A percentile compares a stretch with the other conserved stretches of the same genome.
phyloP scores from a whole-genome alignment of 2,329 filamentous ascomycete species.

The Colletotrichum incanum region DNA sequence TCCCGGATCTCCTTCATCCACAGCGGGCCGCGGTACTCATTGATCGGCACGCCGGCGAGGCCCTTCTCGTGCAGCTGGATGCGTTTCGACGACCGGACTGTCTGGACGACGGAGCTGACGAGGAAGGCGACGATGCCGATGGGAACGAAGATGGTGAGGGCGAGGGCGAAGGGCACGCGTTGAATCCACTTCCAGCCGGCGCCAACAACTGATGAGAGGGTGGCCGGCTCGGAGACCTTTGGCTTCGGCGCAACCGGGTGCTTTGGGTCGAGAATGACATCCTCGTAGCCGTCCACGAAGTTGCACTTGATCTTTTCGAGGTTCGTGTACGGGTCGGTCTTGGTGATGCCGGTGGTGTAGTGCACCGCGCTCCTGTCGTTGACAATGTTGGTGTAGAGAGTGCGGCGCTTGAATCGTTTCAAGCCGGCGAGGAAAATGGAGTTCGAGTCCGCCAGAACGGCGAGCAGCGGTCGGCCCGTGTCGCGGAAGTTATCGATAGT shows the following conservation, averaged over 20 bases:
- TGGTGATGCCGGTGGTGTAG: conserved; percentile 86
- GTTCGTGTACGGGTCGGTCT: conserved; percentile 83
- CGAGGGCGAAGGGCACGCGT: conserved; percentile 74
- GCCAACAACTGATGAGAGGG: conserved; percentile 53
- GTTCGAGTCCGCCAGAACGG: conserved; percentile 84
- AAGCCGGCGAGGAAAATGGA: conserved; percentile 90
- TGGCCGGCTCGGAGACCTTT: conserved; percentile 48
- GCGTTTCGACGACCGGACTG: conserved; percentile 79
- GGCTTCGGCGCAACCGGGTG: conserved; percentile 71
- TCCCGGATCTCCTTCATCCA: conserved; percentile 82
- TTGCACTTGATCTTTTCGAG: conserved; percentile 78
- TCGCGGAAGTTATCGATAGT: conserved; percentile 88
- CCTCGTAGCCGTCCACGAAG: conserved; percentile 80
- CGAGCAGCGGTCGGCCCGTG: conserved; percentile 84
- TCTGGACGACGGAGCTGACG: conserved; percentile 83
- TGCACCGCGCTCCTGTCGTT: conserved; percentile 88
- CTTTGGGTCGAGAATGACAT: conserved; percentile 80
- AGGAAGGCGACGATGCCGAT: conserved; percentile 81
- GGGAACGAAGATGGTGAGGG: conserved; percentile 80
- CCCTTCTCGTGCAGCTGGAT: conserved; percentile 84
- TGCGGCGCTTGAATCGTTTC: conserved; percentile 81
- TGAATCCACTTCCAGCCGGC: conserved; percentile 57
- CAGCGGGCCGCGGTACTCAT: conserved; percentile 79
- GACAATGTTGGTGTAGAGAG: conserved; percentile 87
- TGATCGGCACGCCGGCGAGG: conserved; percentile 76